Evolutionary conservation across 1,139 yeast genomes (phyloP).

Genomic region (Geotrichum histeridarum): DNA sequence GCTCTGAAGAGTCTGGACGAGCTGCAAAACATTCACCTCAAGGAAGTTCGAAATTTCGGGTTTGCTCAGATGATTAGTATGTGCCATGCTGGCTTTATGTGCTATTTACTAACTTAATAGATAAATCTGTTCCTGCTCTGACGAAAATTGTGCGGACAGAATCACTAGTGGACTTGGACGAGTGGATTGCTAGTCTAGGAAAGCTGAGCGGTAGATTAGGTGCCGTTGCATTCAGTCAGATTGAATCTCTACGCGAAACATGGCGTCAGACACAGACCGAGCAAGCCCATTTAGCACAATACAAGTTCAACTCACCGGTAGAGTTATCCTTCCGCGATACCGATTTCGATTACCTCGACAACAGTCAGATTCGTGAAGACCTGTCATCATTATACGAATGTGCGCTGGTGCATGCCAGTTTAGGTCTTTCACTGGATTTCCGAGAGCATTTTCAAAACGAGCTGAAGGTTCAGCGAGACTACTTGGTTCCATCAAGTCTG

Average conservation of each 20-base stretch:
- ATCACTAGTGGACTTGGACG: constrained; percentile 65
- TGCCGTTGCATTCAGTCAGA: constrained; percentile 51
- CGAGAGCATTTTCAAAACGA: constrained; percentile 64
- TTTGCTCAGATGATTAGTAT: constrained; percentile 51
- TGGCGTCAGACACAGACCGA: constrained; percentile 49
- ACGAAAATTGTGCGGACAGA: constrained; percentile 73
- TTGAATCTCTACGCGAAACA: constrained; percentile 49
- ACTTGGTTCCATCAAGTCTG: constrained; percentile 53
- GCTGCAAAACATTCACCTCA: constrained; percentile 59
- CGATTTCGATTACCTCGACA: constrained; percentile 38
- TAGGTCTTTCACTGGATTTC: constrained; percentile 59
- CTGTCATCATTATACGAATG: constrained; percentile 75
- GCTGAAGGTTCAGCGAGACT: constrained; percentile 64
- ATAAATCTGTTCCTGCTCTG: constrained; percentile 72
- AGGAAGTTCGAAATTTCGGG: constrained; percentile 65
- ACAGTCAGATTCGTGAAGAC: constrained; percentile 47
- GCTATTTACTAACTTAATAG: not conserved
- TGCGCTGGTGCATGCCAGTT: constrained; percentile 70
- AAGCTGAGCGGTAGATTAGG: constrained; percentile 16
- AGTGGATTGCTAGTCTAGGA: constrained; percentile 42
- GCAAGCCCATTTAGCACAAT: constrained; percentile 48
- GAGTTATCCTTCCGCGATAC: constrained; percentile 69
- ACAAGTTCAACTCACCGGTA: constrained; percentile 78
- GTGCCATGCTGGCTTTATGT: not conserved
- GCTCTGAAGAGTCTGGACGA: constrained; percentile 83